phyloP scores from a whole-genome alignment of 441 rosid genomes.

The Rhodomyrtus psidioides region DNA sequence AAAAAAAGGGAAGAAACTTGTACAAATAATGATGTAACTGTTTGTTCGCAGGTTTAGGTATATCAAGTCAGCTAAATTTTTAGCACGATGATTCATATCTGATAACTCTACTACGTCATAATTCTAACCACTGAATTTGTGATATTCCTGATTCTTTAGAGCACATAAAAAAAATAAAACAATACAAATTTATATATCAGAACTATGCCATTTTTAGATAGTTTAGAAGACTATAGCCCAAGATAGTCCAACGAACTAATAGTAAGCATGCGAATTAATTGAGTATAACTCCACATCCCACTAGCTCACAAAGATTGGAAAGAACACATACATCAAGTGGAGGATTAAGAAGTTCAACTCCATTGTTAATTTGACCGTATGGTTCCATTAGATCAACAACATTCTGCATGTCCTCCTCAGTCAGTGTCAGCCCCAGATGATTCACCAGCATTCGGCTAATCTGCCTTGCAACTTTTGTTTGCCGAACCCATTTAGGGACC shows the following conservation, averaged over 20 bases:
- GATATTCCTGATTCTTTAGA: neutral
- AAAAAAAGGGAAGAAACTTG: neutral
- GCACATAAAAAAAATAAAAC: neutral
- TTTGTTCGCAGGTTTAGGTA: neutral
- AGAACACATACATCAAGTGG: slow-evolving; percentile 51
- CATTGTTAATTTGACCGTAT: slow-evolving; percentile 92
- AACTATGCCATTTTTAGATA: neutral
- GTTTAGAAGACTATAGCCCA: neutral
- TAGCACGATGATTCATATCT: neutral
- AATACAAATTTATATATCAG: neutral
- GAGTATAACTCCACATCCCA: neutral
- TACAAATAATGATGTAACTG: neutral
- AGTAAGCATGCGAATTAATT: neutral
- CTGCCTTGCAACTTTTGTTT: slow-evolving; percentile 46
- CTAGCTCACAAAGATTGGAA: neutral
- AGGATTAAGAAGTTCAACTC: slow-evolving; percentile 80
- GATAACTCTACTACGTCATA: neutral
- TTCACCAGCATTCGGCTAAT: slow-evolving; percentile 76
- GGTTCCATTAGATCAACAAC: slow-evolving; percentile 99
- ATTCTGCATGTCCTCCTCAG: slow-evolving; percentile 72
- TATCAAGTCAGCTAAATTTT: neutral
- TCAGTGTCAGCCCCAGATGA: slow-evolving; percentile 86
- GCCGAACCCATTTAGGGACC: slow-evolving; percentile 67
- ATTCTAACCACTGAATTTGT: neutral
- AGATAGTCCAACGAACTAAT: neutral